A percentile compares a stretch with the other conserved stretches of the same genome.
Conservation (phyloP, 169 alveolate species). For the Plasmodium vivax region DNA sequence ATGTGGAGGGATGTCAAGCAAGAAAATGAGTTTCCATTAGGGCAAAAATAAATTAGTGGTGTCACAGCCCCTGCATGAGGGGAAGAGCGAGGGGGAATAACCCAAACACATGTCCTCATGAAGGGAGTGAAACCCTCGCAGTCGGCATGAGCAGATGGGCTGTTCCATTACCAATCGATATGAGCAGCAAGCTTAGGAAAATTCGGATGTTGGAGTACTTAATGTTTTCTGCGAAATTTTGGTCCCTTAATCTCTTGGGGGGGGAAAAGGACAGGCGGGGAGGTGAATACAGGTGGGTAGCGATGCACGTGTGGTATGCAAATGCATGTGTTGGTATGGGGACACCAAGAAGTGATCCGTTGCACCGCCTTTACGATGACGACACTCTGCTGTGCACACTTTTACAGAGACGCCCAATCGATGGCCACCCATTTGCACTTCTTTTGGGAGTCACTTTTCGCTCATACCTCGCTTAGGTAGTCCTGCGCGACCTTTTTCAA, state of each 20-base stretch:
- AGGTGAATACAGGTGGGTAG: neutral
- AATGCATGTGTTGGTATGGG: neutral
- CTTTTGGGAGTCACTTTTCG: neutral
- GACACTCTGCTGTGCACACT: neutral
- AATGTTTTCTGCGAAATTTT: conserved; percentile 21
- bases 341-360: neutral
- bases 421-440: neutral
- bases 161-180: conserved; percentile 30
- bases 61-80: neutral
- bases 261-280: neutral
- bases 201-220: conserved; percentile 42
- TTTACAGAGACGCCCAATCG: neutral
- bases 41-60: neutral
- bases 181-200: conserved; percentile 21
- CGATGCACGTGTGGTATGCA: neutral
- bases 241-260: conserved; percentile 39
- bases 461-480: conserved; percentile 38
- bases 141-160: neutral
- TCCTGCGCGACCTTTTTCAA: conserved; percentile 65
- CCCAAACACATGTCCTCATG: neutral
- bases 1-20: neutral
- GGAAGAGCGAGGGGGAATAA: neutral
- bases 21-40: neutral
- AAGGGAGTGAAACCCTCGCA: neutral
- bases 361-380: neutral